Percentiles rank a stretch among this genome's conserved stretches.
Conservation (phyloP, 2,329 filamentous ascomycete species). For the Fusarium phyllophilum region DNA sequence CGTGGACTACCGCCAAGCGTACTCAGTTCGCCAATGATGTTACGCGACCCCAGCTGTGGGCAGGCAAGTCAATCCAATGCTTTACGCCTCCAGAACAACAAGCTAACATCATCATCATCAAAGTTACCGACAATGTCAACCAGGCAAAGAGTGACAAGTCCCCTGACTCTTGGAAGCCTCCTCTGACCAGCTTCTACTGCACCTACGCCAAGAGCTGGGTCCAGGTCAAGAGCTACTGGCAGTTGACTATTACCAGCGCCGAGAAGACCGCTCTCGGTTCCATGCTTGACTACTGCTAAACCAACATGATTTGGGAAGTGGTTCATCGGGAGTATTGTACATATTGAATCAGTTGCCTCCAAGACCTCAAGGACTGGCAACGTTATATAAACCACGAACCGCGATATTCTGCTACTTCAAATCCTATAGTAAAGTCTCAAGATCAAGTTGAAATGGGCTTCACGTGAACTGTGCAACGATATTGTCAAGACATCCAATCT, state of each 20-base stretch:
- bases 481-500: background rate
- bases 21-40: conserved; percentile 82
- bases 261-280: conserved; percentile 75
- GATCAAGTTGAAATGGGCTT: background rate
- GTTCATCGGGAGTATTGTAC: background rate
- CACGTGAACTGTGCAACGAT: background rate
- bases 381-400: background rate
- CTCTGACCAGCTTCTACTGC: conserved; percentile 76
- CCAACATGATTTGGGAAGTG: background rate
- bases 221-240: conserved; percentile 79
- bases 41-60: conserved; percentile 77
- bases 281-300: conserved; percentile 49
- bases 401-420: background rate
- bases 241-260: conserved; percentile 72
- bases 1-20: conserved; percentile 76
- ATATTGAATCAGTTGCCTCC: background rate
- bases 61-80: conserved; percentile 46
- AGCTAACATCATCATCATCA: background rate
- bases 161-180: conserved; percentile 81
- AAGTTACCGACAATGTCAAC: conserved; percentile 81
- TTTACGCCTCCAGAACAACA: background rate
- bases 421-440: background rate
- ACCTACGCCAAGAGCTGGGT: conserved; percentile 82
- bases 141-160: conserved; percentile 76
- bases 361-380: background rate